Percentiles rank a stretch among this genome's conserved stretches.
phyloP scores from a whole-genome alignment of 2,329 filamentous ascomycete species.

The Fusarium pilosicola region DNA sequence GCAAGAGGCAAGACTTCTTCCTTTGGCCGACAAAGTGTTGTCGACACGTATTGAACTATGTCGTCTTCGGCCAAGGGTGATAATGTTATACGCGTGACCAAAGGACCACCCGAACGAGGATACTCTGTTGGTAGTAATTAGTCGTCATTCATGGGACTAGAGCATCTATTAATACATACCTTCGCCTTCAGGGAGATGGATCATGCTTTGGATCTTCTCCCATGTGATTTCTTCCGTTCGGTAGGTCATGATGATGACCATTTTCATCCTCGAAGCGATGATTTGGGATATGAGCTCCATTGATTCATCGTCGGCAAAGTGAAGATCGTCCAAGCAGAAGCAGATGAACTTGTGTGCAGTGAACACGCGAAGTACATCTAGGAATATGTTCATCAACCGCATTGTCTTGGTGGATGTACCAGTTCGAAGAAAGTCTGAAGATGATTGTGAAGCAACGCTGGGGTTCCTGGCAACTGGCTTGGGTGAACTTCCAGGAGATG shows the following conservation, averaged over 20 bases:
- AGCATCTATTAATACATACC: slow-evolving; percentile 47
- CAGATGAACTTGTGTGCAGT: slow-evolving; percentile 87
- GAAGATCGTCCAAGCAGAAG: slow-evolving; percentile 87
- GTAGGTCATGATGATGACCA: slow-evolving; percentile 84
- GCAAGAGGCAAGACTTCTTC: slow-evolving; percentile 81
- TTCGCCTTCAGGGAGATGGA: slow-evolving; percentile 65
- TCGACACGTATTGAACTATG: slow-evolving; percentile 82
- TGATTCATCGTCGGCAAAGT: slow-evolving; percentile 90
- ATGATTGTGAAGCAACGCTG: slow-evolving; percentile 58
- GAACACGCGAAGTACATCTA: slow-evolving; percentile 86
- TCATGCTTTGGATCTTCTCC: slow-evolving; percentile 63
- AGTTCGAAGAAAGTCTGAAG: slow-evolving; percentile 69
- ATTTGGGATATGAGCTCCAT: slow-evolving; percentile 86
- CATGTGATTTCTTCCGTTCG: slow-evolving; percentile 72
- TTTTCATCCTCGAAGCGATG: slow-evolving; percentile 78
- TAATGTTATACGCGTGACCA: slow-evolving; percentile 76
- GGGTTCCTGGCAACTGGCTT: slow-evolving; percentile 49
- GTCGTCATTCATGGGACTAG: background rate
- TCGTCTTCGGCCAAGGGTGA: slow-evolving; percentile 80
- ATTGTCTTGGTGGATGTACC: slow-evolving; percentile 71
- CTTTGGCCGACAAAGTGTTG: slow-evolving; percentile 78
- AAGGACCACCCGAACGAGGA: slow-evolving; percentile 59
- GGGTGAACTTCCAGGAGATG: slow-evolving; percentile 60
- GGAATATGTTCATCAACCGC: slow-evolving; percentile 85
- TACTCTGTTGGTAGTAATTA: slow-evolving; percentile 51